Conservation (phyloP, 768 basidiomycete species). For the Leucosporidium scottii region DNA sequence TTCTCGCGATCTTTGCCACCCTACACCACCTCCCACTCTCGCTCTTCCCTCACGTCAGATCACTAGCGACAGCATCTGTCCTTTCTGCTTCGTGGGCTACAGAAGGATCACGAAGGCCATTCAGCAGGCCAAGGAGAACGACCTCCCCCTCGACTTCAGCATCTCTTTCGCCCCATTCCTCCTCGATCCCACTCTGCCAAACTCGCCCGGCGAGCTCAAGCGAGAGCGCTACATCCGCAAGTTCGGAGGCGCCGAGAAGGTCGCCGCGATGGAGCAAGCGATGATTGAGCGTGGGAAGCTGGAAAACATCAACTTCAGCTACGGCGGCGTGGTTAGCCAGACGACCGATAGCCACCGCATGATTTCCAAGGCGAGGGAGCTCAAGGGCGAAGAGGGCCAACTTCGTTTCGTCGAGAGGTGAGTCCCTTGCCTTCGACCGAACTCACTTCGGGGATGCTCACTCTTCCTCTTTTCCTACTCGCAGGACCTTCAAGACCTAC, state of each 20-base stretch:
- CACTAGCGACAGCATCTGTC: conserved; percentile 23
- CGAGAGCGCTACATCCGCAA: conserved; percentile 31
- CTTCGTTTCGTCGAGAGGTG: conserved; percentile 50
- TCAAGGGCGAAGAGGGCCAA: conserved; percentile 59
- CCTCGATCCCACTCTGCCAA: conserved; percentile 32
- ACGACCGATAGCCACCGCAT: conserved; percentile 68
- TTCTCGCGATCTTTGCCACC: too few relatives aligned
- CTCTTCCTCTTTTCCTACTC: neutral
- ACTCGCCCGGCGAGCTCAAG: conserved; percentile 26
- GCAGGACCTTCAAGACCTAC: conserved; percentile 51
- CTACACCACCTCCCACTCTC: too few relatives aligned
- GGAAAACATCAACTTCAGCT: conserved; percentile 32
- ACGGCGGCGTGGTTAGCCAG: conserved; percentile 55
- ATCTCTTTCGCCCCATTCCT: conserved; percentile 32
- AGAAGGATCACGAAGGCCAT: conserved; percentile 27
- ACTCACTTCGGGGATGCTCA: too few relatives aligned
- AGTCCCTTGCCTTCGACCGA: neutral
- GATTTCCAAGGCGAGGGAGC: conserved; percentile 58
- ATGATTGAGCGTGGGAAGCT: conserved; percentile 25
- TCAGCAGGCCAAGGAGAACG: conserved; percentile 10
- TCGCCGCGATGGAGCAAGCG: conserved; percentile 22
- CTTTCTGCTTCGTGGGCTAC: conserved; percentile 34
- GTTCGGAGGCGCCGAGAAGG: conserved; percentile 32
- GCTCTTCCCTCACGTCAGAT: neutral
- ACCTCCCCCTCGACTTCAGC: conserved; percentile 21